phyloP scores from a whole-genome alignment of 768 basidiomycete species.

The Fistulinella prunicolor region DNA sequence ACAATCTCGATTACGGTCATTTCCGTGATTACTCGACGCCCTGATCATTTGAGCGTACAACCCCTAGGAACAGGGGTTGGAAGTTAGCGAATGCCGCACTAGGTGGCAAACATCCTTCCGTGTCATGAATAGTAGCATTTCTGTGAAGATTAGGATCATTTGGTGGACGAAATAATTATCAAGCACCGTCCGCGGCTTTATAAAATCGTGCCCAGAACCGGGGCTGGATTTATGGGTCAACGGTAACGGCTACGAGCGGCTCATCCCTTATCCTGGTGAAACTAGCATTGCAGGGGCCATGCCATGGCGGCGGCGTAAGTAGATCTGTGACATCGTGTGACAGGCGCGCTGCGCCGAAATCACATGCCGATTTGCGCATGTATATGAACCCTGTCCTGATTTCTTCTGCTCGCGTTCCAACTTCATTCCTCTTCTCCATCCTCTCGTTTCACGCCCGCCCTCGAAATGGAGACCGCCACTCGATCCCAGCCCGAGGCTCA shows the following conservation, averaged over 20 bases:
- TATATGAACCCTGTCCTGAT: constrained; percentile 29
- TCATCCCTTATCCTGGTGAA: not conserved
- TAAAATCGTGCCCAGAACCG: no score
- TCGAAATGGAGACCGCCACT: constrained; percentile 37
- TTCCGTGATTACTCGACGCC: constrained; percentile 10
- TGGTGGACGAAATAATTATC: no score
- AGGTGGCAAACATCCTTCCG: not conserved
- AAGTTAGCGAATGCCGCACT: not conserved
- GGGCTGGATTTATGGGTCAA: no score
- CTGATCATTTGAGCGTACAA: not conserved
- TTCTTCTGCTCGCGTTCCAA: not conserved
- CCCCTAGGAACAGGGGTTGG: constrained; percentile 10
- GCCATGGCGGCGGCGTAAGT: not conserved
- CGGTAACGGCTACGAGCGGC: no score
- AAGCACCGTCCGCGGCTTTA: no score
- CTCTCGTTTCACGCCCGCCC: constrained; percentile 1
- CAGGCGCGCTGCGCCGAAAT: constrained; percentile 19
- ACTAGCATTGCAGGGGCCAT: not conserved
- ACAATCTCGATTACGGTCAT: constrained; percentile 1
- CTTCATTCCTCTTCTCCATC: constrained; percentile 4
- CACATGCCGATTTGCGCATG: constrained; percentile 21
- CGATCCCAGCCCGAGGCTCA: constrained; percentile 22
- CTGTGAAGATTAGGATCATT: no score
- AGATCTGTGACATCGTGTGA: constrained; percentile 24
- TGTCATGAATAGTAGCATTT: no score